Evolutionary conservation across 2,329 filamentous ascomycete genomes (phyloP), one percentile per base, ranked within the genome.

Genomic region (Ophiocordyceps robertsii): DNA sequence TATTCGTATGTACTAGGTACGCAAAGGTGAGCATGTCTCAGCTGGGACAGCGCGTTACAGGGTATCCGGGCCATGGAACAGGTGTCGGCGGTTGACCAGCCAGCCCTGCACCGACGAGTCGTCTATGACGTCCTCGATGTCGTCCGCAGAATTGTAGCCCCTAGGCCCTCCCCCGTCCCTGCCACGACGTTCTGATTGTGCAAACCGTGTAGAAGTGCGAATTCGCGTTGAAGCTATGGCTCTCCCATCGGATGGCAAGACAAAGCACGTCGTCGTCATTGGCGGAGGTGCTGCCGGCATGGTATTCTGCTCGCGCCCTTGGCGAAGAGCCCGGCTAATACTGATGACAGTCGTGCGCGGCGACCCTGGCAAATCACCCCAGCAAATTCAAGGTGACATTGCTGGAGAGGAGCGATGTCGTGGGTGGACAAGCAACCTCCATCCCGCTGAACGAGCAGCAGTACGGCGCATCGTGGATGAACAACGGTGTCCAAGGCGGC

Each of bases 341-440:
- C 13, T 45, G 32, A 17, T 14, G 11, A 7, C 41, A 71, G 78
- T 75, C 76, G 43, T 83, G 79, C 56, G 80, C 80, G 11, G 70
- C 79, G 29, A 80, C 80, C 29, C 68, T 84, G 27, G 70, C 77
- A 38, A 71, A 81, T 39, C 77, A 84, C 47, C 74, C 74, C 1
- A 71, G 81, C 32, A 73, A 71, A 47, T 84, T 80, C 61, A 70
- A 77, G 37, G 68, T 84, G 12, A 83, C 78, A 0, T 51, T 85
- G 13, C 63, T 82, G 19, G 77, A 82, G 46, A 61, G 66, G 52
- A 70, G 70, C 11, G 61, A 71, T 38, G 72, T 78, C 37, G 75
- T 76, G 32, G 75, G 75, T 35, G 75, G 75, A 2, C 75, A 80
- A 54, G 75, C 75, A 1, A 77, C 71, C 43, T 77, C 74, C 2